Base-by-base conservation (phyloP, 2,329 filamentous ascomycete genomes). In the Chalaropsis ovoidea region DNA sequence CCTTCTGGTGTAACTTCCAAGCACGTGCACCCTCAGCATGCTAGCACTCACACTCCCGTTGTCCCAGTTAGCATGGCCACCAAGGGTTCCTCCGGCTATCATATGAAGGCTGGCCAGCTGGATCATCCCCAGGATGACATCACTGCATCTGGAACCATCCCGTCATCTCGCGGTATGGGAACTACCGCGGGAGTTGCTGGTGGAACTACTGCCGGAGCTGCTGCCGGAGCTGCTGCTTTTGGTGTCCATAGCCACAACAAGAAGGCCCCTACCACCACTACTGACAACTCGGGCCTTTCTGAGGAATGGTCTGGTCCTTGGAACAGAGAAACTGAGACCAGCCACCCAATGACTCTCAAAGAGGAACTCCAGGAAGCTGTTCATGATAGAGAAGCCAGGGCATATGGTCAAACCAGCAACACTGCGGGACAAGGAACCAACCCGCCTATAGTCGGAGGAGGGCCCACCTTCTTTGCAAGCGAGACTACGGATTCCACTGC, bases 231-330 rank as follows among this genome's bases (percentile, higher is more conserved):
- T 13, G 27, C 63, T 19, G 42, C 63, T 1, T 7, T 65, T 6
- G 43, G 42, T 8, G 27, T 22, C 7, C 24, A 43, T 19, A 39
- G 19, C 1, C 27, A 42, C 31, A 24, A 24, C n/a, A 27, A 45
- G 35, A 31, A 43, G 24, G 35, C 41, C 22, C 10, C 11, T 39
- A 41, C 11, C 13, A 43, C 19, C 3, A 39, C 42, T 27, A 22
- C 39, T 19, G 62, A 67, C 22, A 49, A 61, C 17, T 43, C 54
- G 11, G 65, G 45, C 15, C 65, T 67, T 43, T 67, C 65, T 11
- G 61, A 64, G n/a, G 65, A 67, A 24, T 67, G 65, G 65, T 67
- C 65, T 24, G 65, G 62, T 8, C 65, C 65, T n/a, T 67, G 65
- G 65, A 67, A 67, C 54, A 52, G 43, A 27, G 56, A 61, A 11